Percentiles rank a stretch among this genome's conserved stretches.
phyloP scores from a whole-genome alignment of 306 rosid genomes.

The Trifolium subterraneum region DNA sequence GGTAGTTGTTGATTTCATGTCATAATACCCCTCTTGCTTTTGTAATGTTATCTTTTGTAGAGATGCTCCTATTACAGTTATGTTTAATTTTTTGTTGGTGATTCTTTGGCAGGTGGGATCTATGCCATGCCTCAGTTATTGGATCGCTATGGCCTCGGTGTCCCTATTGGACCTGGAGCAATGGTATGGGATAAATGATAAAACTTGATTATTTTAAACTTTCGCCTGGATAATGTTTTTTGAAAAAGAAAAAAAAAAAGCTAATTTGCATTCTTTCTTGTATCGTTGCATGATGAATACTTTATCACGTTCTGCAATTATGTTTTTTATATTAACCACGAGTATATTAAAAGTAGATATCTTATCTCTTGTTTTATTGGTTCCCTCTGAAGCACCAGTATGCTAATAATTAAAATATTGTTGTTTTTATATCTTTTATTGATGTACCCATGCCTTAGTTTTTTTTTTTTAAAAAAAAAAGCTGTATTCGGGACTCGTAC shows the following conservation, averaged over 20 bases:
- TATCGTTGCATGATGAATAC: neutral
- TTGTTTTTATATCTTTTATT: neutral
- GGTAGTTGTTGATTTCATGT: constrained; percentile 16
- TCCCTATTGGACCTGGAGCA: constrained; percentile 84
- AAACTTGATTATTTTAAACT: constrained; percentile 9
- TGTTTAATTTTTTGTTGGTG: constrained; percentile 18
- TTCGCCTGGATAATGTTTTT: neutral
- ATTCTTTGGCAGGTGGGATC: constrained; percentile 71
- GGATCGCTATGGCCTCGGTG: constrained; percentile 88
- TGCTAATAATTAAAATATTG: too few relatives aligned
- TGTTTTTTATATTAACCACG: neutral
- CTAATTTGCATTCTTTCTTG: constrained; percentile 10
- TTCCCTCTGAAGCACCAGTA: neutral
- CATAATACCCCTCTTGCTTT: constrained; percentile 12
- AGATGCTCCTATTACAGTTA: constrained; percentile 27
- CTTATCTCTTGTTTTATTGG: constrained; percentile 4
- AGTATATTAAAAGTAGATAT: neutral
- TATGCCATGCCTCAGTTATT: constrained; percentile 85
- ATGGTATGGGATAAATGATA: constrained; percentile 64
- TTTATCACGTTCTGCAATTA: constrained; percentile 15
- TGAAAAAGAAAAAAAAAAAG: neutral
- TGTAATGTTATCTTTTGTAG: constrained; percentile 4
- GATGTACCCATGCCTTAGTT: neutral
- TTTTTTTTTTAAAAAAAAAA: neutral
- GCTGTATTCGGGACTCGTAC: neutral